Evolutionary conservation across 83 land plant genomes (phyloP).

Genomic region (Diphasiastrum complanatum): DNA sequence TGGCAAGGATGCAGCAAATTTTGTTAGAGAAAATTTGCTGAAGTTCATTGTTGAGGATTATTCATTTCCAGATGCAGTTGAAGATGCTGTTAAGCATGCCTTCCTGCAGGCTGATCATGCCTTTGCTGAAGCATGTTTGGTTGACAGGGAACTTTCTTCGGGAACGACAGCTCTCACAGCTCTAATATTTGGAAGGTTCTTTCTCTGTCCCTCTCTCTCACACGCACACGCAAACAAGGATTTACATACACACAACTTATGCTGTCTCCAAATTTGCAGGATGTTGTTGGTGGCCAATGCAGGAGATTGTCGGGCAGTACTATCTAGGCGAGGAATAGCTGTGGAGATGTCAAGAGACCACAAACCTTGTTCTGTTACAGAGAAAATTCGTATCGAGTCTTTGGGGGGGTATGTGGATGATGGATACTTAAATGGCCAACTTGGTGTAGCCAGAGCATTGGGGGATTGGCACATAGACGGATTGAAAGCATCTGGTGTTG

Average conservation of each 20-base stretch:
- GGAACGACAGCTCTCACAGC: conserved; percentile 13
- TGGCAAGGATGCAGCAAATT: conserved; percentile 11
- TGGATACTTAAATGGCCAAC: conserved; percentile 12
- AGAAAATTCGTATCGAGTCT: conserved; percentile 5
- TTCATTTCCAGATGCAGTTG: conserved; percentile 1
- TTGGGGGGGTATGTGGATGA: conserved; percentile 11
- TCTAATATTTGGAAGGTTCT: conserved; percentile 12
- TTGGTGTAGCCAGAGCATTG: conserved; percentile 7
- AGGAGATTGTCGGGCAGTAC: conserved; percentile 8
- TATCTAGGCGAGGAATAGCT: conserved; percentile 6
- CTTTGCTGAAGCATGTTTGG: conserved; percentile 7
- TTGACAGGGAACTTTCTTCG: conserved; percentile 2
- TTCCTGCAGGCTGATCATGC: conserved; percentile 8
- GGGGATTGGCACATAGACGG: conserved; percentile 13
- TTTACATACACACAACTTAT: neutral
- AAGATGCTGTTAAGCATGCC: conserved; percentile 7
- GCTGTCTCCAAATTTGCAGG: neutral
- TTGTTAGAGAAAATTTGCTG: conserved; percentile 10
- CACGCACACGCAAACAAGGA: neutral
- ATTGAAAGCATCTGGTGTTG: conserved; percentile 1
- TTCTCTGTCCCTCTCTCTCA: neutral
- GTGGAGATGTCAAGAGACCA: conserved; percentile 15
- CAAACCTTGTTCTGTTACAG: conserved; percentile 1
- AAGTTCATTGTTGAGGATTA: neutral
- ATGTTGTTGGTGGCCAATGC: conserved; percentile 6